Evolutionary conservation across 345 rosid species (phyloP), one percentile per base, ranked within the genome.

Genomic region (Brassica rapa): DNA sequence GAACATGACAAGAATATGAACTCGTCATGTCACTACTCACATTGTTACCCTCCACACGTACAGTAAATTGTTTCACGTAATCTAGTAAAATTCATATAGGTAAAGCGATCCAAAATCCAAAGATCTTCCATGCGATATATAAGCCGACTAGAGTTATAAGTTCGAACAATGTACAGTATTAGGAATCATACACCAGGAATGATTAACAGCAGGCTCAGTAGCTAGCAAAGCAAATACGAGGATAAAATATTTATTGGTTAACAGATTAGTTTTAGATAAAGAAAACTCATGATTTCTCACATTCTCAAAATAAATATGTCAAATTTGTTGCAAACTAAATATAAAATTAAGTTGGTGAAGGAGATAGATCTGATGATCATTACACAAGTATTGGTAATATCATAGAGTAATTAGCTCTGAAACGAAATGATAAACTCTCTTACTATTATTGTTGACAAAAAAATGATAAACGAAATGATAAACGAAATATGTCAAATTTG

Each of bases 11-110:
- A 63, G 29, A 27, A 61, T 37, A 41, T 41, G 49, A 41, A 41
- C 49, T 10, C 49, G 5, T 37, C 66, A 71, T 25, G 66, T 71
- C 66, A 59, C 32, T 37, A 37, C 66, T 59, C 53, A 53, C 59
- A 41, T 41, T 41, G 46, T 41, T 41, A 41, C 11, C 49, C 49
- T 41, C n/a, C 14, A 41, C 29, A 25, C 29, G 29, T 41, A 41
- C 14, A 41, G 49, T 41, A 41, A 41, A 41, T 11, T 41, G 5
- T 41, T 41, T 41, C 49, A 41, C 49, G 11, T 41, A 41, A 41
- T 14, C n/a, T 10, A 41, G 14, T 41, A 41, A 41, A 4, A 0
- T 41, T 41, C 49, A 3, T 41, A 41, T 41, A 41, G 49, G 49
- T 41, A 41, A 11, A 41, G 4, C 49, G 49, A 41, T 41, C 14